These are phyloP conservation scores for Babesia caballi DNA, from an alignment of 169 alveolate genomes.

Conservation along the genomic window DNA sequence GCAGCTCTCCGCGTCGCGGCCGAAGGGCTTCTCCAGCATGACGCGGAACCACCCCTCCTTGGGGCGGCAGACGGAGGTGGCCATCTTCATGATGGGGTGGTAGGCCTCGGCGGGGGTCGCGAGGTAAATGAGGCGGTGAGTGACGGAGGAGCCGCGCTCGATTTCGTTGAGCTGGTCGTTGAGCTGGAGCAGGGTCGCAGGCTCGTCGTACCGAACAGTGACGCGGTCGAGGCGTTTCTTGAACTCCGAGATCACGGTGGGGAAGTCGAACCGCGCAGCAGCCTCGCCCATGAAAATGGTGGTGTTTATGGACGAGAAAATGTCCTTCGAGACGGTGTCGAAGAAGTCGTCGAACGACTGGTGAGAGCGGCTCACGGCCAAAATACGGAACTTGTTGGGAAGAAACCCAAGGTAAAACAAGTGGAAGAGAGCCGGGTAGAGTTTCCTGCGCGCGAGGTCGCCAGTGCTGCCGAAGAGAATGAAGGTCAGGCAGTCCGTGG, in stretches of 20 bases:
- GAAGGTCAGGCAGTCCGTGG: constrained; percentile 48
- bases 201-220: constrained; percentile 35
- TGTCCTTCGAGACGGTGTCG: constrained; percentile 50
- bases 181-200: constrained; percentile 9
- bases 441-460: constrained; percentile 51
- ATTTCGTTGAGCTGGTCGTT: constrained; percentile 26
- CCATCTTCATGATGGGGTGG: constrained; percentile 56
- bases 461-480: constrained; percentile 61
- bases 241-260: constrained; percentile 59
- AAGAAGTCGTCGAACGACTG: constrained; percentile 57
- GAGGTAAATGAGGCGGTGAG: constrained; percentile 59
- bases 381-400: constrained; percentile 50
- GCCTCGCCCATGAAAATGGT: constrained; percentile 56
- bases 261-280: constrained; percentile 63
- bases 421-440: constrained; percentile 65
- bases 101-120: constrained; percentile 69
- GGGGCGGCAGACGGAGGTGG: constrained; percentile 56
- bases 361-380: constrained; percentile 48
- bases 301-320: constrained; percentile 60
- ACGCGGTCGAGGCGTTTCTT: constrained; percentile 41
- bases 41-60: constrained; percentile 62
- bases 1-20: constrained; percentile 50
- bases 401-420: constrained; percentile 61
- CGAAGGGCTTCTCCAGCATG: constrained; percentile 68
- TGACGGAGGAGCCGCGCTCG: constrained; percentile 38